Conservation (phyloP, 306 rosid genomes). For the Nissolia schottii region DNA sequence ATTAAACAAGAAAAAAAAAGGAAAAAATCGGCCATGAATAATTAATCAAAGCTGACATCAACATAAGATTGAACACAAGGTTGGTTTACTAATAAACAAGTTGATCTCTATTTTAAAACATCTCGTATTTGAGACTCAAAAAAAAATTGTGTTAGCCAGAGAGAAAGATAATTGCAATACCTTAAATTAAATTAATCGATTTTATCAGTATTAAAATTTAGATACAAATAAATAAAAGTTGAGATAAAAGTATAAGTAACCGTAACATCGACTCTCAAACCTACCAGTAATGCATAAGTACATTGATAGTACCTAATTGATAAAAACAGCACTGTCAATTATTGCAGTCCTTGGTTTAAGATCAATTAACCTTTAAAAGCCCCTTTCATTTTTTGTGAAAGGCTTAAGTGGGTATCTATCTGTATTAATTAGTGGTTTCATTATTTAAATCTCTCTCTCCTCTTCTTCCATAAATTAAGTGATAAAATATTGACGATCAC, state of each 20-base stretch:
- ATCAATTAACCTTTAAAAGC: constrained; percentile 24
- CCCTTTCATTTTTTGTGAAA: background rate
- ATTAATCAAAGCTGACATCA: background rate
- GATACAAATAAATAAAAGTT: background rate
- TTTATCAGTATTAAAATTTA: too few relatives aligned
- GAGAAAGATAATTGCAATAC: too few relatives aligned
- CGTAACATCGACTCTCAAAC: background rate
- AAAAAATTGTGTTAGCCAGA: too few relatives aligned
- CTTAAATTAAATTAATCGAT: too few relatives aligned
- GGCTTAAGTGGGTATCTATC: constrained; percentile 10
- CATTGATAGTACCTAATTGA: background rate
- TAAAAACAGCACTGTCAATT: constrained; percentile 27
- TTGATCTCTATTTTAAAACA: too few relatives aligned
- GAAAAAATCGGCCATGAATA: background rate
- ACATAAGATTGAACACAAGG: too few relatives aligned
- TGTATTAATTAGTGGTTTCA: background rate
- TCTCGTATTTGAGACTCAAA: too few relatives aligned
- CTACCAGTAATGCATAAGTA: too few relatives aligned
- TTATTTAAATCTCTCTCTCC: background rate
- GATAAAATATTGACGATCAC: constrained; percentile 17
- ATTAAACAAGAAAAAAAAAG: background rate
- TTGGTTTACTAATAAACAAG: too few relatives aligned
- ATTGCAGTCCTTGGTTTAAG: constrained; percentile 15
- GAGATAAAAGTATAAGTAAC: background rate
- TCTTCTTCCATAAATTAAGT: constrained; percentile 7